Evolutionary conservation across 352 stramenopile genomes (phyloP).

Genomic region (Pythium myriotylum): DNA sequence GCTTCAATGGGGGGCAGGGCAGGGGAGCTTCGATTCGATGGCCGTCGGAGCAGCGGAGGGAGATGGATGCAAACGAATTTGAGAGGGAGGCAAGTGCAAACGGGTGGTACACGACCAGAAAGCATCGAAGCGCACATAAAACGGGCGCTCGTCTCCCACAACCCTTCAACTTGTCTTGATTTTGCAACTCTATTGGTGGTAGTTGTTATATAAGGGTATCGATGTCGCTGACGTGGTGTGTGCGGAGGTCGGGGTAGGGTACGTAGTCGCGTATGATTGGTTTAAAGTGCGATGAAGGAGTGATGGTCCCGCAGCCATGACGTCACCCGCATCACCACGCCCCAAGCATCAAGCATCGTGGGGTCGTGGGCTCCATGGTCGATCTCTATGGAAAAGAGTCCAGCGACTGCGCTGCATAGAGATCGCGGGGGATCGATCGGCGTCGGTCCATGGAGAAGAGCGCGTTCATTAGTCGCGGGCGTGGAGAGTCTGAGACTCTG

Average conservation of each 20-base stretch:
- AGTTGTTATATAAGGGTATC: not conserved
- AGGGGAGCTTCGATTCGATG: too few species aligned
- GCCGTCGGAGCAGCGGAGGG: too few species aligned
- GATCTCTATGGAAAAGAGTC: not conserved
- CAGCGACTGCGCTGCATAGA: too few species aligned
- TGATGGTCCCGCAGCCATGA: slow-evolving; percentile 23
- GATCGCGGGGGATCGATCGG: too few species aligned
- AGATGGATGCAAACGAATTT: slow-evolving; percentile 22
- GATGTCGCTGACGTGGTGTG: slow-evolving; percentile 1
- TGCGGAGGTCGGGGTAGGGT: not conserved
- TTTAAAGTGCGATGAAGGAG: not conserved
- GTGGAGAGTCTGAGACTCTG: too few species aligned
- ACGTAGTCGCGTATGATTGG: slow-evolving; percentile 12
- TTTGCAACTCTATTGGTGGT: not conserved
- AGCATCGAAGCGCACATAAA: slow-evolving; percentile 15
- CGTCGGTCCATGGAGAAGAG: too few species aligned
- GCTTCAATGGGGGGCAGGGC: too few species aligned
- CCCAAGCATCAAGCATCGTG: slow-evolving; percentile 3
- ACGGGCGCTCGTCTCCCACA: not conserved
- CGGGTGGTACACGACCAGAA: slow-evolving; percentile 1
- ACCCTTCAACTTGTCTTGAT: not conserved
- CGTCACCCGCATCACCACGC: slow-evolving; percentile 24
- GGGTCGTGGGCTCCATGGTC: slow-evolving; percentile 1
- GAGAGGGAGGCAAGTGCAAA: slow-evolving; percentile 30
- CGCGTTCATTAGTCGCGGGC: too few species aligned